Evolutionary conservation across 345 rosid species (phyloP).

Genomic region (Eucalyptus pauciflora): DNA sequence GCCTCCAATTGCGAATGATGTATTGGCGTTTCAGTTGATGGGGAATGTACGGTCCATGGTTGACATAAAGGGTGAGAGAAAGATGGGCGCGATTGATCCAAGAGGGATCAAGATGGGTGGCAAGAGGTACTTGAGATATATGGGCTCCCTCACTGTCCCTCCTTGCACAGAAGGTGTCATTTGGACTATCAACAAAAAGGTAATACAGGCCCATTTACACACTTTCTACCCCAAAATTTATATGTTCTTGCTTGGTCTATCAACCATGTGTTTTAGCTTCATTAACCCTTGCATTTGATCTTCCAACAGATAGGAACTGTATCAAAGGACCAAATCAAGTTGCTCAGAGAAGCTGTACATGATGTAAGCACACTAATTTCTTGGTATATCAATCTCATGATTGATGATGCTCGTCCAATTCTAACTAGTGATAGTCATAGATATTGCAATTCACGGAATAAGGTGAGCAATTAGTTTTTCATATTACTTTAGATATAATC

Average conservation of each 20-base stretch:
- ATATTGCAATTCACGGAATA: background rate
- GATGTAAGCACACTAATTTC: slow-evolving; percentile 21
- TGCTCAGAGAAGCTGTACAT: slow-evolving; percentile 31
- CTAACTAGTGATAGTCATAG: background rate
- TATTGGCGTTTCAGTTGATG: slow-evolving; percentile 7
- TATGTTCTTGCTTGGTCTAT: background rate
- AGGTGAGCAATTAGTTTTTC: background rate
- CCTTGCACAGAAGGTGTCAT: slow-evolving; percentile 11
- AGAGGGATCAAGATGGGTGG: slow-evolving; percentile 28
- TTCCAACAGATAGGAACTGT: slow-evolving; percentile 20
- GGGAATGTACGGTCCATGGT: background rate
- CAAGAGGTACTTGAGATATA: slow-evolving; percentile 40
- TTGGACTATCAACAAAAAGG: slow-evolving; percentile 52
- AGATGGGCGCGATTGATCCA: slow-evolving; percentile 48
- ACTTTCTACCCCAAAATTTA: background rate
- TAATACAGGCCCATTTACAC: background rate
- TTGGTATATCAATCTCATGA: background rate
- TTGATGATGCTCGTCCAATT: background rate
- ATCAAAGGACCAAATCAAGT: background rate
- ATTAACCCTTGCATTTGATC: background rate
- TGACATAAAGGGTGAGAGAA: slow-evolving; percentile 5
- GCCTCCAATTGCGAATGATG: background rate
- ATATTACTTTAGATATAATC: no score
- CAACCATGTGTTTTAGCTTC: background rate
- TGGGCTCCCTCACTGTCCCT: background rate